phyloP scores from a whole-genome alignment of 305 asterid species.

The Plantago rigida region DNA sequence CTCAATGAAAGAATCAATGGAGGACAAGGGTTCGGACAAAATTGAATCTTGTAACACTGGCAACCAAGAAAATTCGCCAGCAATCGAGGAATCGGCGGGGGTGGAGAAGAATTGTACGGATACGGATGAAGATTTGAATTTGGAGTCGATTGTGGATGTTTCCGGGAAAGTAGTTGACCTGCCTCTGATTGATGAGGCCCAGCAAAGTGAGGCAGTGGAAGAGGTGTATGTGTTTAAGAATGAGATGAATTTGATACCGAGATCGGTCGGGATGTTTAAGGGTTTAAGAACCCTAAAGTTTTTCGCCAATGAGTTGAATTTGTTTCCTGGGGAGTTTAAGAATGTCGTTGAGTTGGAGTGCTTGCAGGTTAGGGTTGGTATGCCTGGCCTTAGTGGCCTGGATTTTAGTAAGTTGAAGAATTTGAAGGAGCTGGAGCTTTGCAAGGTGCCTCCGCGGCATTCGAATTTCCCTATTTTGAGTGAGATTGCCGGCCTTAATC shows the following conservation, averaged over 20 bases:
- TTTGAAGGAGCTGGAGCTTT: conserved; percentile 79
- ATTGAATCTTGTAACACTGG: conserved; percentile 27
- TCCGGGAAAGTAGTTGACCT: conserved; percentile 58
- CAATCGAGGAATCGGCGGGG: conserved; percentile 23
- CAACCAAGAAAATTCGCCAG: conserved; percentile 25
- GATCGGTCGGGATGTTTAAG: conserved; percentile 46
- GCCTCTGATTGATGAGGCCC: conserved; percentile 31
- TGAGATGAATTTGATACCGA: conserved; percentile 64
- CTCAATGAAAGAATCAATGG: conserved; percentile 34
- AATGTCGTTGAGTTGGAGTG: conserved; percentile 58
- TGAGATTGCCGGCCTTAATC: conserved; percentile 57
- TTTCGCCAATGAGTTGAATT: conserved; percentile 70
- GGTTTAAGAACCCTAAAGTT: conserved; percentile 64
- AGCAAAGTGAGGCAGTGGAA: conserved; percentile 34
- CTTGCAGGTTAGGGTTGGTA: conserved; percentile 67
- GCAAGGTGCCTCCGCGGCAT: conserved; percentile 67
- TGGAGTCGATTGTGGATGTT: conserved; percentile 45
- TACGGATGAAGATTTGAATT: conserved; percentile 23
- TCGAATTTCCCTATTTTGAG: conserved; percentile 60
- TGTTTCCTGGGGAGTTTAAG: conserved; percentile 58
- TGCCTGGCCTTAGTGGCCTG: conserved; percentile 60
- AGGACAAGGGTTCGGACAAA: conserved; percentile 38
- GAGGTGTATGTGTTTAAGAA: conserved; percentile 74
- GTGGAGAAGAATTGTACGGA: conserved; percentile 23
- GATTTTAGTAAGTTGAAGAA: conserved; percentile 57